Base-by-base conservation (phyloP, 2,329 filamentous ascomycete species). In the Taxawa tesnikishii region DNA sequence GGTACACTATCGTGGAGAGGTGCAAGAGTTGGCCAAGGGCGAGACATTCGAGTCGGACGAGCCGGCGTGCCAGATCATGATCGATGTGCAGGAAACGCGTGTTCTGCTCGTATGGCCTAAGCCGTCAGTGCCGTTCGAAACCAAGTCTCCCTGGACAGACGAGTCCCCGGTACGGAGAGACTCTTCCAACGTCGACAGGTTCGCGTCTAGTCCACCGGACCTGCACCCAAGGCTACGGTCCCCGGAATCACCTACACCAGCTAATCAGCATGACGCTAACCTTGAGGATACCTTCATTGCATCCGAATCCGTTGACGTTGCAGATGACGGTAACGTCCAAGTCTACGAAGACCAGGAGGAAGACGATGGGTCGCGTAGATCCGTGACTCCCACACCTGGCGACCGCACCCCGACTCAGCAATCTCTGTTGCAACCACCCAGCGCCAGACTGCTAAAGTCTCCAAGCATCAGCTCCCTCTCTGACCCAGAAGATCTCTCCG, bases 11-110 rank as follows among this genome's bases (percentile, higher is more conserved):
- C 80, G 88, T 58, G 84, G 84, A 35, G 76, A 79, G 43, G 80
- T 83, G 3, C 88, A 83, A 66, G 83, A 94, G 43, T 60, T 98
- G 48, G 69, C 67, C 42, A 94, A 94, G 62, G 84, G 82, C 12
- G 85, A 94, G 53, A 81, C 75, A 30, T 96, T 94, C 57, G 80
- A 78, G 28, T 93, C 85, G 36, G 83, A 93, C 58, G 87, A 85
- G 17, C 83, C 87, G 51, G 75, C 78, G 43, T 77, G 77, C 12
- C 85, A 93, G 48, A 85, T 98, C 54, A 92, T 98, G 75, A 64
- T 98, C 41, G 87, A 96, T 54, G 85, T 96, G 26, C 84, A 94
- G 48, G 87, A 93, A 52, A 79, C 85, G 33, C 81, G 90, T 41
- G 84, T 96, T 27, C 68, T 94, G 55, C 65, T 98, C 40, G 75